These are phyloP conservation scores for Rubus parviflorus DNA, from an alignment of 306 rosid species.

Conservation along the genomic window DNA sequence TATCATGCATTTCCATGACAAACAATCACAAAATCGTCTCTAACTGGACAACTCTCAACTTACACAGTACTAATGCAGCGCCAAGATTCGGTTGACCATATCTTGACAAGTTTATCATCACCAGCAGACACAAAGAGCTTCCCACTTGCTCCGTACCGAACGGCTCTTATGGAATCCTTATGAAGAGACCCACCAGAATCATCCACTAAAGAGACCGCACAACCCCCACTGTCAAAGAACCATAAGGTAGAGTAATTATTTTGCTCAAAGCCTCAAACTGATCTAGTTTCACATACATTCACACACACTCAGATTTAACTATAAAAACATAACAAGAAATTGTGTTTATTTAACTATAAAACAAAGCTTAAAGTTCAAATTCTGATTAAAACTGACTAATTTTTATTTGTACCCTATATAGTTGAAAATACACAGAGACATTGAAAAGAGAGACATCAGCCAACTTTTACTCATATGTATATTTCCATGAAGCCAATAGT, in stretches of 20 bases:
- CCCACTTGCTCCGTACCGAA: conserved; percentile 69
- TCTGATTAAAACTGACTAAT: not conserved
- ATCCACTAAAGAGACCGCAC: conserved; percentile 53
- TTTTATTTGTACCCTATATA: not conserved
- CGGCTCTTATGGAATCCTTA: conserved; percentile 72
- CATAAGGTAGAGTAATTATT: not conserved
- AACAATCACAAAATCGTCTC: not conserved
- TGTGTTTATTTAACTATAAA: not conserved
- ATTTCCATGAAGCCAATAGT: too few relatives aligned
- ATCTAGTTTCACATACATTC: not conserved
- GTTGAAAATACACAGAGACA: not conserved
- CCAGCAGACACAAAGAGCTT: conserved; percentile 83
- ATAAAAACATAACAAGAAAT: not conserved
- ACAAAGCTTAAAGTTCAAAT: conserved; percentile 2
- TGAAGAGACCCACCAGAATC: conserved; percentile 49
- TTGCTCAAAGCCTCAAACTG: not conserved
- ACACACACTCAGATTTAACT: not conserved
- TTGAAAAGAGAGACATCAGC: not conserved
- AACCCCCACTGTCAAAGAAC: conserved; percentile 44
- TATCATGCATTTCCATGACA: not conserved
- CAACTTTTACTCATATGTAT: not conserved
- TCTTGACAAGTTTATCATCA: conserved; percentile 81
- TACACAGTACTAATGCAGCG: conserved; percentile 71
- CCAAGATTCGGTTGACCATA: conserved; percentile 82
- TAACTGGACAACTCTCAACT: conserved; percentile 20